These are phyloP conservation scores for Chrysoporthe puriensis DNA, from an alignment of 2,329 filamentous ascomycete genomes.

Conservation along the genomic window DNA sequence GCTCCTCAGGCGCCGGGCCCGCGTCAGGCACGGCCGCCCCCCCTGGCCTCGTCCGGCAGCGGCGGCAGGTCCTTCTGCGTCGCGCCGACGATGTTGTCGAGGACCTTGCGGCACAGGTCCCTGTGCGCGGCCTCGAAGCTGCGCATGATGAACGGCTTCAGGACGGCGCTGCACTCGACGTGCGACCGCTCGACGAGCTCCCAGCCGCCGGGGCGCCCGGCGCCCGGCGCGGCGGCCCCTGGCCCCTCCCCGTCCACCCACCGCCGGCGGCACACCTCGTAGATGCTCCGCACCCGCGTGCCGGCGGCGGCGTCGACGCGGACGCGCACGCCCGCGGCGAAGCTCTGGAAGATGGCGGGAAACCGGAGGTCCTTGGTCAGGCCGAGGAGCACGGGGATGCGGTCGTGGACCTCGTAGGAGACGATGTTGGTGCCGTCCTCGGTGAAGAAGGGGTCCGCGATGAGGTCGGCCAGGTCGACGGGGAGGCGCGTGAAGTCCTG, in stretches of 20 bases:
- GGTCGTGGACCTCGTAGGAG: slow-evolving; percentile 39
- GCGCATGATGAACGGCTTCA: slow-evolving; percentile 41
- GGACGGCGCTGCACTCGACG: slow-evolving; percentile 39
- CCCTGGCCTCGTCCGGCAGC: neutral
- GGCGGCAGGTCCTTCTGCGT: slow-evolving; percentile 24
- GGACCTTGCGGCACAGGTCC: slow-evolving; percentile 39
- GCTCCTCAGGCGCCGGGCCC: no score
- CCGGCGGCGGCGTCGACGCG: slow-evolving; percentile 48
- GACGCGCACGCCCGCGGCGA: slow-evolving; percentile 46
- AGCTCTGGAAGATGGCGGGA: slow-evolving; percentile 48
- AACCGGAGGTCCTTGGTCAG: slow-evolving; percentile 44
- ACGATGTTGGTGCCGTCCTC: slow-evolving; percentile 24
- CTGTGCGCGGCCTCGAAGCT: slow-evolving; percentile 38
- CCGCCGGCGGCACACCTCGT: slow-evolving; percentile 34
- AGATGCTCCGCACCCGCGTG: slow-evolving; percentile 47
- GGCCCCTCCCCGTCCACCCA: neutral
- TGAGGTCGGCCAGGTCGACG: slow-evolving; percentile 26
- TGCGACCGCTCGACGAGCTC: slow-evolving; percentile 41
- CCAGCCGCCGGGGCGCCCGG: slow-evolving; percentile 31
- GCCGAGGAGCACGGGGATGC: slow-evolving; percentile 42
- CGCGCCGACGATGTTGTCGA: slow-evolving; percentile 33
- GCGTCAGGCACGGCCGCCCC: neutral
- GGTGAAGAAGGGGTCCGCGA: slow-evolving; percentile 29
- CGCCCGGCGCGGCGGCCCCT: neutral
- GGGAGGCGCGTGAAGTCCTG: slow-evolving; percentile 19